These are phyloP conservation scores for Papiliotrema flavescens DNA, from an alignment of 1,284 basidiomycete genomes.

Conservation along the genomic window DNA sequence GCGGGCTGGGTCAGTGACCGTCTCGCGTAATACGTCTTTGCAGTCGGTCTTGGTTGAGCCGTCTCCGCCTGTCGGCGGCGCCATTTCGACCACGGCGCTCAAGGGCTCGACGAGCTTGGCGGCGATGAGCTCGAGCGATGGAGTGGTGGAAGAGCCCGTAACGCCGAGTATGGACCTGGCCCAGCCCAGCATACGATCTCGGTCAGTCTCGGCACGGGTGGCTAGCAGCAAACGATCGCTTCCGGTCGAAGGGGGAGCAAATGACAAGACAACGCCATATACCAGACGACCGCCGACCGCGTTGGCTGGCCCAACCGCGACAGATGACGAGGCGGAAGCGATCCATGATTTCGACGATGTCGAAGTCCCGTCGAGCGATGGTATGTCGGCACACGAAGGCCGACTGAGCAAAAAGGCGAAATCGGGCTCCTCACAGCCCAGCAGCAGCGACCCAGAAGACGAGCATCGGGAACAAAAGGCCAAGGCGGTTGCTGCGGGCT, in stretches of 20 bases:
- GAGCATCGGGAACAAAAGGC: slow-evolving; percentile 32
- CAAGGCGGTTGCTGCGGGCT: slow-evolving; percentile 34
- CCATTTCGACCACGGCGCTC: background rate
- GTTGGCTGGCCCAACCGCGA: background rate
- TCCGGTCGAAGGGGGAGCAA: background rate
- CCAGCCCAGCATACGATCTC: slow-evolving; percentile 3
- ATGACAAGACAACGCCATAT: slow-evolving; percentile 1
- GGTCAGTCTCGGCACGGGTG: background rate
- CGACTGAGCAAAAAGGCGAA: slow-evolving; percentile 8
- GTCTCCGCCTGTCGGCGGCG: background rate
- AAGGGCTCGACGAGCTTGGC: background rate
- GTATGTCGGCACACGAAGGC: background rate
- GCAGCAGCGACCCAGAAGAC: slow-evolving; percentile 9
- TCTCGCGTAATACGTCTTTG: background rate
- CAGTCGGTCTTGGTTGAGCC: background rate
- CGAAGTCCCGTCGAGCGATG: background rate
- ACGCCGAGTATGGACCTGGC: slow-evolving; percentile 17
- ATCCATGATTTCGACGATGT: background rate
- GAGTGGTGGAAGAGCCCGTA: slow-evolving; percentile 29
- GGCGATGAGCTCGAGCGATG: slow-evolving; percentile 22
- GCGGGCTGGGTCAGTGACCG: background rate
- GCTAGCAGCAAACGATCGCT: background rate
- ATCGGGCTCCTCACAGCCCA: slow-evolving; percentile 23
- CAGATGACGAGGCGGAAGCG: background rate
- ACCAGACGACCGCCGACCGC: too few species aligned